A percentile compares a stretch with the other conserved stretches of the same genome.
Evolutionary conservation across 2,329 filamentous ascomycete genomes (phyloP).

Genomic region (Penicillium griseofulvum): DNA sequence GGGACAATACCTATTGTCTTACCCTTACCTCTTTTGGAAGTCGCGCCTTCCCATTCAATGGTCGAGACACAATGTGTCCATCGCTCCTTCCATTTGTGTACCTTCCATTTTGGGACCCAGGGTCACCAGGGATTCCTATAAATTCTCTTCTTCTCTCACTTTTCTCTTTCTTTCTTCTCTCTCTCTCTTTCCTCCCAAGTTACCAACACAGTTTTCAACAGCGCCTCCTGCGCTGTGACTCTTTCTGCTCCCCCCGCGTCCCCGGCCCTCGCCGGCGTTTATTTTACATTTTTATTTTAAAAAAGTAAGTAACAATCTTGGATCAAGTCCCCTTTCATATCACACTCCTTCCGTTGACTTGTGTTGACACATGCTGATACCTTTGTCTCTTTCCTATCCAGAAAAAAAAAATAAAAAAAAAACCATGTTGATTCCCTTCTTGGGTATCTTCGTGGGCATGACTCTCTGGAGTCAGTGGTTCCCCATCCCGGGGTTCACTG

Average conservation of each 20-base stretch:
- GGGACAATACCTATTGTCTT: not conserved
- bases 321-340: not conserved
- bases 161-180: constrained; percentile 2
- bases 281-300: not conserved
- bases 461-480: constrained; percentile 26
- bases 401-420: not conserved
- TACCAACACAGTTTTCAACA: not conserved
- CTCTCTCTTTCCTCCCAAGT: not conserved
- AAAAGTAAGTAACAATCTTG: constrained; percentile 2
- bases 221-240: not conserved
- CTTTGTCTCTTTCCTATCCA: not conserved
- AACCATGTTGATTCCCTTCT: constrained; percentile 23
- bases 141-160: not conserved
- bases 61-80: not conserved
- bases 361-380: not conserved
- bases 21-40: not conserved
- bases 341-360: no score
- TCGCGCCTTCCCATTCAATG: not conserved
- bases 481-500: constrained; percentile 21
- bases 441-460: constrained; percentile 20
- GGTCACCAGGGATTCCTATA: not conserved
- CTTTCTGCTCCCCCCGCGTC: not conserved
- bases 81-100: not conserved
- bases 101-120: not conserved
- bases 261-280: not conserved